Percentiles rank a stretch among this genome's conserved stretches.
Evolutionary conservation across 2,329 filamentous ascomycete species (phyloP).

Genomic region (Teratosphaeria viscida): DNA sequence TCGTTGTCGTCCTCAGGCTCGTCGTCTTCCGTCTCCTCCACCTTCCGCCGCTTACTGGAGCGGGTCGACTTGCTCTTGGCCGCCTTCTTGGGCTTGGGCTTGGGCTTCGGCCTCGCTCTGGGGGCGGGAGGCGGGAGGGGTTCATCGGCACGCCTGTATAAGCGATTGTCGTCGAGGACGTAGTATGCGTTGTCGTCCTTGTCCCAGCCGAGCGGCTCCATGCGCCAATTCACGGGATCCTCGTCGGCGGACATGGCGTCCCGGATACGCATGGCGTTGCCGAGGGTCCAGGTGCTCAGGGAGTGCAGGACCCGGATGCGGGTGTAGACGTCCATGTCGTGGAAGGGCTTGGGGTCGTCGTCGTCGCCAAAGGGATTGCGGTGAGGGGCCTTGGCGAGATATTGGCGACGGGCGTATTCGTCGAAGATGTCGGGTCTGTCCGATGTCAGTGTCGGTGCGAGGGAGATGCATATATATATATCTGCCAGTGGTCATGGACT

Average conservation of each 20-base stretch:
- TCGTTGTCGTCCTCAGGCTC: constrained; percentile 35
- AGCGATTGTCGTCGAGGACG: constrained; percentile 83
- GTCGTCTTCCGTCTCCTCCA: constrained; percentile 37
- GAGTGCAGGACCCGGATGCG: constrained; percentile 81
- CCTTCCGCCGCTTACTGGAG: constrained; percentile 61
- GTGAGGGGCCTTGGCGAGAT: constrained; percentile 64
- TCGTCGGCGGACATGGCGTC: constrained; percentile 80
- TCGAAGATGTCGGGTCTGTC: constrained; percentile 75
- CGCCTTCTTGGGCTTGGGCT: constrained; percentile 50
- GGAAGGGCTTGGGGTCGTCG: constrained; percentile 62
- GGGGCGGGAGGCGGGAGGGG: constrained; percentile 45
- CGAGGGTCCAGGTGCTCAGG: constrained; percentile 79
- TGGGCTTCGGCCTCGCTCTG: constrained; percentile 42
- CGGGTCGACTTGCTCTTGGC: constrained; percentile 45
- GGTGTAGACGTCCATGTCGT: constrained; percentile 69
- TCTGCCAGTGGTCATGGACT: constrained; percentile 27
- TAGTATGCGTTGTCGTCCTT: constrained; percentile 76
- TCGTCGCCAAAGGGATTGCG: constrained; percentile 78
- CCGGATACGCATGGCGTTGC: constrained; percentile 75
- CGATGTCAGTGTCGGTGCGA: constrained; percentile 3
- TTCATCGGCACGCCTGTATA: constrained; percentile 80
- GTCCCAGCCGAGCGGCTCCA: constrained; percentile 83
- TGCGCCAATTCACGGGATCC: constrained; percentile 38
- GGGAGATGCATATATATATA: neutral
- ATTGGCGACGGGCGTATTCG: constrained; percentile 85